These are phyloP conservation scores for Vaccinium macrocarpon DNA, from an alignment of 148 eudicot species.

Conservation along the genomic window DNA sequence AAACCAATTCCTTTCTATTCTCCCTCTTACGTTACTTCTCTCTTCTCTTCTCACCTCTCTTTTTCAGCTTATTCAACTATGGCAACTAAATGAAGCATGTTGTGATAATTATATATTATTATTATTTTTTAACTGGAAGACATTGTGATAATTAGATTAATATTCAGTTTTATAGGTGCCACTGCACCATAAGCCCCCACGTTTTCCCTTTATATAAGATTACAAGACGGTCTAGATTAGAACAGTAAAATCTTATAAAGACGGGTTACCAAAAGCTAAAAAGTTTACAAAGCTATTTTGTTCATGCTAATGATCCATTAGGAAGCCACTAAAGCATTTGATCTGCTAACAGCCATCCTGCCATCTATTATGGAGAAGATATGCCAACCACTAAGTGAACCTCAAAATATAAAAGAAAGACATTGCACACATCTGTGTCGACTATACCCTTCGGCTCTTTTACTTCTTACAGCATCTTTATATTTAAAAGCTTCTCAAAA, in stretches of 20 bases:
- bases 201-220: neutral
- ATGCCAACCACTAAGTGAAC: neutral
- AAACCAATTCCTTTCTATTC: no score
- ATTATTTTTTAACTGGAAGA: no score
- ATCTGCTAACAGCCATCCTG: no score
- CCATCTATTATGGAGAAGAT: neutral
- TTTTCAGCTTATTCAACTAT: no score
- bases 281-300: neutral
- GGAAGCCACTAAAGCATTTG: neutral
- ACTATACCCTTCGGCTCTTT: neutral
- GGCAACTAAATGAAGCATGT: neutral
- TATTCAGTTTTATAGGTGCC: neutral
- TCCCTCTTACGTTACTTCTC: no score
- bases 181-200: neutral
- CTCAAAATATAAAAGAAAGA: neutral
- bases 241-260: neutral
- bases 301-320: conserved; percentile 3
- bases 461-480: neutral
- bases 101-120: neutral
- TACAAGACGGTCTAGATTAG: neutral
- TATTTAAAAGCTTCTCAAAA: neutral
- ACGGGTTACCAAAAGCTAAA: neutral
- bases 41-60: no score
- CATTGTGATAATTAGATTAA: neutral
- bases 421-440: neutral